Conservation (phyloP, 1,139 yeast genomes). For the Diutina ranongensis region DNA sequence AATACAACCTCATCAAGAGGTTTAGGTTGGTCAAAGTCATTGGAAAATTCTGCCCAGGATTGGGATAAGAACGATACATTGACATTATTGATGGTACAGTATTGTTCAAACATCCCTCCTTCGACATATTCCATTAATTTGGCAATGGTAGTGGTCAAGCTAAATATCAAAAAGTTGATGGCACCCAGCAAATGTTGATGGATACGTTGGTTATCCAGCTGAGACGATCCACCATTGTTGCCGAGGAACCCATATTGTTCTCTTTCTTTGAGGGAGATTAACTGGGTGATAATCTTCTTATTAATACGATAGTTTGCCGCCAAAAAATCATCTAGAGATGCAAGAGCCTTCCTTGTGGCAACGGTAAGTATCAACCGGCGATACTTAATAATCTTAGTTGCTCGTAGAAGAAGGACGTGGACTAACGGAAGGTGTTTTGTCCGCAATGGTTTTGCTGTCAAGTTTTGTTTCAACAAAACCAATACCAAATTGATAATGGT, state of each 20-base stretch:
- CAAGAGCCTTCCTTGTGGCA: conserved; percentile 17
- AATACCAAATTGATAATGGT: conserved; percentile 9
- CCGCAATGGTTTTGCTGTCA: neutral
- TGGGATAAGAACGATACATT: conserved; percentile 10
- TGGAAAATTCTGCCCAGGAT: conserved; percentile 6
- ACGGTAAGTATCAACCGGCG: conserved; percentile 17
- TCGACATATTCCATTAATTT: conserved; percentile 24
- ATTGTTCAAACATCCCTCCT: conserved; percentile 30
- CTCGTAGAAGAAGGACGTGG: conserved; percentile 18
- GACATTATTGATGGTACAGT: conserved; percentile 28
- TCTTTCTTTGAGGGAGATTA: conserved; percentile 23
- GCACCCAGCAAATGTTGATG: conserved; percentile 7
- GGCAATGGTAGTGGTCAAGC: conserved; percentile 19
- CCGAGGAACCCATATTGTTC: conserved; percentile 13
- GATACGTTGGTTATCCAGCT: conserved; percentile 6
- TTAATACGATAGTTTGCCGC: conserved; percentile 26
- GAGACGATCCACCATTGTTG: neutral
- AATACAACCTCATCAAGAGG: conserved; percentile 13
- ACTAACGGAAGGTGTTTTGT: conserved; percentile 8
- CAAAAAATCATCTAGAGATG: conserved; percentile 20
- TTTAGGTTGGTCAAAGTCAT: conserved; percentile 6
- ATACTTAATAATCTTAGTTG: conserved; percentile 21
- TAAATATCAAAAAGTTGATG: conserved; percentile 17
- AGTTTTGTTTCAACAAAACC: conserved; percentile 10
- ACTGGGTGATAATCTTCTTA: conserved; percentile 23